Percentiles rank a stretch among this genome's conserved stretches.
These are phyloP conservation scores for Phlyctochytrium arcticum DNA, from an alignment of 192 early-diverging fungal genomes.

Conservation along the genomic window DNA sequence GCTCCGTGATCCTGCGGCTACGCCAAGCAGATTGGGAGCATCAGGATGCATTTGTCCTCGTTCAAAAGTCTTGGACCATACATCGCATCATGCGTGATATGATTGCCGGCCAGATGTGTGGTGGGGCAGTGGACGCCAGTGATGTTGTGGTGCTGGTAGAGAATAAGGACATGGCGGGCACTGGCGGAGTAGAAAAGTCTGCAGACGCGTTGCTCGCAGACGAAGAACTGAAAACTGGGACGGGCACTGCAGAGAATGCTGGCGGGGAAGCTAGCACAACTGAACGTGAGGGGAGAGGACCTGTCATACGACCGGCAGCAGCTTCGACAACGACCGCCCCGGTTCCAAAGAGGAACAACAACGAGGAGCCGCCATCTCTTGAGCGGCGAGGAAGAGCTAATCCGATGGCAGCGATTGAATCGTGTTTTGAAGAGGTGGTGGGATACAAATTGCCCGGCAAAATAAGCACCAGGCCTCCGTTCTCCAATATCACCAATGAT, in stretches of 20 bases:
- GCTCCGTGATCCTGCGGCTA: background rate
- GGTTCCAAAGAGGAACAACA: no score
- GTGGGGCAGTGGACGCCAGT: conserved; percentile 3
- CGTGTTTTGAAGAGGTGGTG: background rate
- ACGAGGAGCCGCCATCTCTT: no score
- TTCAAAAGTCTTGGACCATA: conserved; percentile 13
- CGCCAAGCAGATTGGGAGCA: conserved; percentile 22
- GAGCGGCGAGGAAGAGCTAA: no score
- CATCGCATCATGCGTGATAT: conserved; percentile 6
- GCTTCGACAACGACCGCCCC: background rate
- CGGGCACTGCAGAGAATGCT: background rate
- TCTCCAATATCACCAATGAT: no score
- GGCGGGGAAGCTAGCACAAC: background rate
- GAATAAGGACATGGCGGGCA: background rate
- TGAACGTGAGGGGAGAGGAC: background rate
- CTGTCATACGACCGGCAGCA: background rate
- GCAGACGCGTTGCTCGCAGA: background rate
- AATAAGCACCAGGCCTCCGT: background rate
- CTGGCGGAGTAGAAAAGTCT: background rate
- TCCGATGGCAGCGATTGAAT: background rate
- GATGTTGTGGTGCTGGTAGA: conserved; percentile 12
- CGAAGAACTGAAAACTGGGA: background rate
- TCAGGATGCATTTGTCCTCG: conserved; percentile 14
- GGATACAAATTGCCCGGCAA: no score
- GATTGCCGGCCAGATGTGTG: conserved; percentile 6